Base-by-base conservation (phyloP, 768 basidiomycete genomes). In the Saitozyma sp. region DNA sequence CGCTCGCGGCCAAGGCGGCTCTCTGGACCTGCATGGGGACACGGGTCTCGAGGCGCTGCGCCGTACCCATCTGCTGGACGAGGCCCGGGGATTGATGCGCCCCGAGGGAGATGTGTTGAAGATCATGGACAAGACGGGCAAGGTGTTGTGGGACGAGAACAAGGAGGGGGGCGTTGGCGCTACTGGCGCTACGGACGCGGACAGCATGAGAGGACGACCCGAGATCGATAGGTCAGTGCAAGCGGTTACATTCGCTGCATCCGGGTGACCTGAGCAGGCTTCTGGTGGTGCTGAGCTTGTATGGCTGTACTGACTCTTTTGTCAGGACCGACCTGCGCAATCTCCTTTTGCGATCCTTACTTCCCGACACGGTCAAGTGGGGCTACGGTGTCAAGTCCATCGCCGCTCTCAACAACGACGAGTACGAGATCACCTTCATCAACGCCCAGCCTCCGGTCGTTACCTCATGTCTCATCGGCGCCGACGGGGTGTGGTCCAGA, bases 401-500 rank as follows among this genome's bases (percentile, higher is more conserved):
- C 43, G 55, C 11, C 4, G 57, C 59, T 19, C 29, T 29, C 29
- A 29, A 29, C 29, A 29, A 29, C 29, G 29, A 29, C 51, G 42
- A 49, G 3, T 66, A 71, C 54, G 29, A 58, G 40, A 50, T 74
- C 9, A 64, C 40, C 17, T 74, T 74, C 54, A 14, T 29, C 29
- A 29, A 29, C 29, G 29, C 2, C 29, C 29, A 29, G 29, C 29
- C 29, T 29, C 29, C 29, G 38, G 53, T 60, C 58, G 54, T 55
- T 13, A 37, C 58, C 3, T 41, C 56, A 6, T 54, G 80, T 54
- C 58, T 80, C 52, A 62, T 82, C 54, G 81, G 81, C 11, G 80
- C 81, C 19, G 81, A 81, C 50, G 82, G 83, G 7, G 75, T 82
- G 6, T 81, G 81, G 78, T 82, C 80, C 20, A 74, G 72, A 58